A percentile compares a stretch with the other conserved stretches of the same genome.
phyloP scores from a whole-genome alignment of 108 stramenopile genomes.

The Cylindrotheca closterium region DNA sequence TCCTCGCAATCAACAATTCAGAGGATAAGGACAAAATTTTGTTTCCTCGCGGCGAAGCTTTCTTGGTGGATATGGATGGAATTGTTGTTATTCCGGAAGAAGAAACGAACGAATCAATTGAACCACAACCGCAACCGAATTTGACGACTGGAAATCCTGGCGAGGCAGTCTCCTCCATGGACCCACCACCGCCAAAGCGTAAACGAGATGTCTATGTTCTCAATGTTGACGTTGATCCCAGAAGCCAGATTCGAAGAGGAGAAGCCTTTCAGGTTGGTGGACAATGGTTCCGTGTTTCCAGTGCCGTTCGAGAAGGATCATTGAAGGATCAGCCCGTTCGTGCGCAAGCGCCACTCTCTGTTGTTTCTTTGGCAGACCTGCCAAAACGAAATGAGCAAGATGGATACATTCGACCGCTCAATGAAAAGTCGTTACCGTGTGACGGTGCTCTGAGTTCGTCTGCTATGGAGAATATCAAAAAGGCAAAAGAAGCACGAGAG shows the following conservation, averaged over 20 bases:
- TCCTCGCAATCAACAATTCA: conserved; percentile 66
- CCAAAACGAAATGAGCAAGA: conserved; percentile 73
- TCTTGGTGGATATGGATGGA: conserved; percentile 85
- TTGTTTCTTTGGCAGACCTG: conserved; percentile 60
- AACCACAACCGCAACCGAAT: too few species aligned
- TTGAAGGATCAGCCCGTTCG: conserved; percentile 68
- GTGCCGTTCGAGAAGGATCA: conserved; percentile 63
- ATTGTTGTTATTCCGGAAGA: conserved; percentile 37
- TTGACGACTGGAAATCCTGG: not conserved
- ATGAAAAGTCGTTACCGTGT: conserved; percentile 56
- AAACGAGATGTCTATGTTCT: conserved; percentile 30
- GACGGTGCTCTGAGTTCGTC: conserved; percentile 47
- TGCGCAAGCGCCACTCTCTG: conserved; percentile 77
- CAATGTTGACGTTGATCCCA: conserved; percentile 69
- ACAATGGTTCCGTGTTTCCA: conserved; percentile 81
- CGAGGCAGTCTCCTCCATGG: not conserved
- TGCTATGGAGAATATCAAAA: conserved; percentile 51
- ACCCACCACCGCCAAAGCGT: not conserved
- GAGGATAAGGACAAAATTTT: conserved; percentile 76
- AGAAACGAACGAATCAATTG: not conserved
- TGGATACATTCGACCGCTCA: conserved; percentile 74
- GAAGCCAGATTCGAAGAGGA: conserved; percentile 70
- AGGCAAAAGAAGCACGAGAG: conserved; percentile 70
- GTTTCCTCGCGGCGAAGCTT: conserved; percentile 79
- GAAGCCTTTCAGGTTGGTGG: conserved; percentile 80